Conservation (phyloP, 2,329 filamentous ascomycete genomes). For the Daldinia sp. region DNA sequence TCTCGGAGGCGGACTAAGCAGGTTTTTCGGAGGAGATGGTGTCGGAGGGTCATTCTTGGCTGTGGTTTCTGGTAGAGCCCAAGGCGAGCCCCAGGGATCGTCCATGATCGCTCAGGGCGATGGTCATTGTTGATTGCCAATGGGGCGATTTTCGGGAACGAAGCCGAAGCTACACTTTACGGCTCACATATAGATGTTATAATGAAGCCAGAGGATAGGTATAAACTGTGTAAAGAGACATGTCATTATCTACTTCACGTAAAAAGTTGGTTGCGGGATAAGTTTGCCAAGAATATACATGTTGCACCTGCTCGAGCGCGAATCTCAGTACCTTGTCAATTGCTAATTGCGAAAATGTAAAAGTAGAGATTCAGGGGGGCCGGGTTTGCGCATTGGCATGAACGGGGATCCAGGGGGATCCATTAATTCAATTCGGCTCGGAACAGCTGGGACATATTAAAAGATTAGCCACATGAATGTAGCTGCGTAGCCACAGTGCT, state of each 20-base stretch:
- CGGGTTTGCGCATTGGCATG: conserved; percentile 20
- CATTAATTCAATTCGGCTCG: conserved; percentile 25
- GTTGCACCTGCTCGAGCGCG: conserved; percentile 31
- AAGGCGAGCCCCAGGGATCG: conserved; percentile 73
- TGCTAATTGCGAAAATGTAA: conserved; percentile 17
- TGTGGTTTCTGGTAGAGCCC: conserved; percentile 60
- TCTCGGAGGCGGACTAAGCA: conserved; percentile 58
- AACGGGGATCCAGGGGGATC: conserved; percentile 22
- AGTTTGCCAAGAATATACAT: conserved; percentile 29
- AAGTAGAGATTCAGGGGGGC: conserved; percentile 40
- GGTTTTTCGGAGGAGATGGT: conserved; percentile 51
- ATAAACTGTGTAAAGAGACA: conserved; percentile 20
- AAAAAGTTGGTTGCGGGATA: conserved; percentile 21
- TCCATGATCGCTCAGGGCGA: conserved; percentile 62
- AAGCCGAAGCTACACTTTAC: conserved; percentile 10
- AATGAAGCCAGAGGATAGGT: conserved; percentile 18
- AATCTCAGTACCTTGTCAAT: conserved; percentile 27
- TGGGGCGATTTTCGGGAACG: conserved; percentile 21
- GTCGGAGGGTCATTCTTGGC: conserved; percentile 50
- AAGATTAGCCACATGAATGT: background rate
- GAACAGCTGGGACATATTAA: conserved; percentile 10
- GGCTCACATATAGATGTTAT: conserved; percentile 21
- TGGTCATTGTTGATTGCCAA: conserved; percentile 48
- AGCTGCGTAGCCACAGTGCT: background rate
- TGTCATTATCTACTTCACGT: conserved; percentile 16